Percentiles rank a stretch among this genome's conserved stretches.
These are phyloP conservation scores for Tephrocybe rancida DNA, from an alignment of 768 basidiomycete species.

Conservation along the genomic window DNA sequence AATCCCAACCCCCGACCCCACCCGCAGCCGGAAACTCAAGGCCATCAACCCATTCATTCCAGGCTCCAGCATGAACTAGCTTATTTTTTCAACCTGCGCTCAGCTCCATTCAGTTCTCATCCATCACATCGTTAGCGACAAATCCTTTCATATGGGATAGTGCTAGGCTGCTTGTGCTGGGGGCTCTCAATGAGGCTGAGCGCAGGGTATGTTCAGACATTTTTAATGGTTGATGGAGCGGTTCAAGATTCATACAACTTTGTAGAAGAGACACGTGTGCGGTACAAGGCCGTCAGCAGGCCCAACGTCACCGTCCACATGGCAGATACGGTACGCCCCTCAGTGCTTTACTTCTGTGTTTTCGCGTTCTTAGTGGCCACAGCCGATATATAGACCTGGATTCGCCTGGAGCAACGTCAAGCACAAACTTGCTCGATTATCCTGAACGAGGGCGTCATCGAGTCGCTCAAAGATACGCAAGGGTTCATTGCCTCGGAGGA, in stretches of 20 bases:
- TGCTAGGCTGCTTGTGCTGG: conserved; percentile 31
- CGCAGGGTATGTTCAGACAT: too few species aligned
- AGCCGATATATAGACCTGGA: conserved; percentile 38
- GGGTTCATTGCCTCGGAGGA: conserved; percentile 55
- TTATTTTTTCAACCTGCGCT: too few species aligned
- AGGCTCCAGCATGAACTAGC: too few species aligned
- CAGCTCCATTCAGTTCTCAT: conserved; percentile 35
- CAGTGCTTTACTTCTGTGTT: conserved; percentile 2
- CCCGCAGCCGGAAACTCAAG: too few species aligned
- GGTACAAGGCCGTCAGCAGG: conserved; percentile 35
- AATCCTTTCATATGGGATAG: conserved; percentile 27
- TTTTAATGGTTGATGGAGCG: conserved; percentile 40
- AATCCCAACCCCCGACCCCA: too few species aligned
- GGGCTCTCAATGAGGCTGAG: conserved; percentile 39
- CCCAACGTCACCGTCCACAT: conserved; percentile 38
- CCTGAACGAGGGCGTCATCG: conserved; percentile 46
- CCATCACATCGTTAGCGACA: conserved; percentile 32
- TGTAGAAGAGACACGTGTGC: conserved; percentile 35
- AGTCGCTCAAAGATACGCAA: conserved; percentile 48
- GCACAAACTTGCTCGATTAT: conserved; percentile 52
- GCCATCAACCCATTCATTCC: too few species aligned
- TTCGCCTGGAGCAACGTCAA: conserved; percentile 48
- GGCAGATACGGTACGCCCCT: conserved; percentile 32
- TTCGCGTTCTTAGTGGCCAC: neutral
- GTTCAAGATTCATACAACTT: conserved; percentile 38